Conservation (phyloP, 2,329 filamentous ascomycete species). For the Monosporascus sp. region DNA sequence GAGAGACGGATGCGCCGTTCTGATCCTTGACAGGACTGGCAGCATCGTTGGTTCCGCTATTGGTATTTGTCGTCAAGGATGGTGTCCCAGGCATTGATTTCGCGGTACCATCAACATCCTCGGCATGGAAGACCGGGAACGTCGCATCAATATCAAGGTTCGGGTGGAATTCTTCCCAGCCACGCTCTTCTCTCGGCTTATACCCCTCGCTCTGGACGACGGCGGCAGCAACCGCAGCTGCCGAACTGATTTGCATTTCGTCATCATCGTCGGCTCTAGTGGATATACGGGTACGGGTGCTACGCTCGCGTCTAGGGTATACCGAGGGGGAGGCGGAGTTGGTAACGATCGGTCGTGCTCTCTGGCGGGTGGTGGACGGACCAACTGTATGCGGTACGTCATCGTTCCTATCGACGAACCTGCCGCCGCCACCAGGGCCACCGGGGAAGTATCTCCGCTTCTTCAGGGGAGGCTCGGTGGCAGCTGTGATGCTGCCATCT, state of each 20-base stretch:
- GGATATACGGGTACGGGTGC: slow-evolving; percentile 50
- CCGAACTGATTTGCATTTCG: slow-evolving; percentile 73
- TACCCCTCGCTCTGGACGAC: slow-evolving; percentile 92
- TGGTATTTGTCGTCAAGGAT: slow-evolving; percentile 4
- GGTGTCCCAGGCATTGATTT: slow-evolving; percentile 37
- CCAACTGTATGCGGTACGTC: slow-evolving; percentile 49
- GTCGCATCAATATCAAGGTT: slow-evolving; percentile 83
- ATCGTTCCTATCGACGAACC: slow-evolving; percentile 70
- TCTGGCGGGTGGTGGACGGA: slow-evolving; percentile 45
- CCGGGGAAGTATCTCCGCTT: slow-evolving; percentile 77
- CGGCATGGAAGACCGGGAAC: slow-evolving; percentile 72
- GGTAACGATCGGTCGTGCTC: slow-evolving; percentile 45
- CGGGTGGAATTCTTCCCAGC: slow-evolving; percentile 97
- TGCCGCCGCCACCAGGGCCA: slow-evolving; percentile 77
- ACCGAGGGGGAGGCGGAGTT: slow-evolving; percentile 41
- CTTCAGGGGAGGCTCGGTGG: slow-evolving; percentile 61
- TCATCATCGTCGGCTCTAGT: slow-evolving; percentile 45
- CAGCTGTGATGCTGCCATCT: slow-evolving; percentile 29
- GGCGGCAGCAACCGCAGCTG: slow-evolving; percentile 81
- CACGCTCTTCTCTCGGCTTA: slow-evolving; percentile 92
- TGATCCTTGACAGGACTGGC: slow-evolving; percentile 42
- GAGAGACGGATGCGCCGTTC: slow-evolving; percentile 33
- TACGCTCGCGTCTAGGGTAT: slow-evolving; percentile 51
- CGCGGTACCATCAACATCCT: slow-evolving; percentile 75
- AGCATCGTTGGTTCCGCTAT: slow-evolving; percentile 33